Evolutionary conservation across 2,329 filamentous ascomycete genomes (phyloP).

Genomic region (Epichloe gansuensis): DNA sequence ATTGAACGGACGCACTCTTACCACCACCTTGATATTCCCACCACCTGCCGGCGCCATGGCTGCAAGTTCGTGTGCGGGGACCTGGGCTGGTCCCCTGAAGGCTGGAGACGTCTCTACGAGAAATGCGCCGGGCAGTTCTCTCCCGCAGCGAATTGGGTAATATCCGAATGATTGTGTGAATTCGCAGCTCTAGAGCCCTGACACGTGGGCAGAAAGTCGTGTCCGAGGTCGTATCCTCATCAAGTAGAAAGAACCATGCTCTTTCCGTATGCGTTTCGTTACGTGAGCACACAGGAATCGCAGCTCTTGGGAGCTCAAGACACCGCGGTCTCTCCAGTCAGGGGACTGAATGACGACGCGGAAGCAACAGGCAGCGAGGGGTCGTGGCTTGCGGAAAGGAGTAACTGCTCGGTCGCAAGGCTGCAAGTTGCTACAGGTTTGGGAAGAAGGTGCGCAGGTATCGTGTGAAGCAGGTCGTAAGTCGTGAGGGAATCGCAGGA

Average conservation of each 20-base stretch:
- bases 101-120: conserved; percentile 11
- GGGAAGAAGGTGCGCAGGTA: not conserved
- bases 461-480: not conserved
- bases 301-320: not conserved
- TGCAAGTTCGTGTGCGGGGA: conserved; percentile 20
- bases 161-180: not conserved
- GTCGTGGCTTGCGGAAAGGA: not conserved
- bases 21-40: conserved; percentile 99
- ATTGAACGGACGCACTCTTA: conserved; percentile 92
- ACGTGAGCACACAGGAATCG: not conserved
- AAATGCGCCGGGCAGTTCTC: conserved; percentile 13
- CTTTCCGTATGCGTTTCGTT: not conserved
- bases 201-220: not conserved
- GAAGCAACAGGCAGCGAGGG: not conserved
- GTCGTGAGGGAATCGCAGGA: conserved; percentile 1
- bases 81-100: conserved; percentile 22
- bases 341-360: not conserved
- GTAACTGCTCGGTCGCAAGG: not conserved
- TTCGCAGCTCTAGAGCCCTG: not conserved
- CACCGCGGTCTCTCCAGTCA: not conserved
- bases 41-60: conserved; percentile 47
- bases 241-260: conserved; percentile 9
- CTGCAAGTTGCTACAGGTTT: not conserved
- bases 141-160: not conserved
- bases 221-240: conserved; percentile 3